Conservation (phyloP, 768 basidiomycete species). For the Auricularia cornea region DNA sequence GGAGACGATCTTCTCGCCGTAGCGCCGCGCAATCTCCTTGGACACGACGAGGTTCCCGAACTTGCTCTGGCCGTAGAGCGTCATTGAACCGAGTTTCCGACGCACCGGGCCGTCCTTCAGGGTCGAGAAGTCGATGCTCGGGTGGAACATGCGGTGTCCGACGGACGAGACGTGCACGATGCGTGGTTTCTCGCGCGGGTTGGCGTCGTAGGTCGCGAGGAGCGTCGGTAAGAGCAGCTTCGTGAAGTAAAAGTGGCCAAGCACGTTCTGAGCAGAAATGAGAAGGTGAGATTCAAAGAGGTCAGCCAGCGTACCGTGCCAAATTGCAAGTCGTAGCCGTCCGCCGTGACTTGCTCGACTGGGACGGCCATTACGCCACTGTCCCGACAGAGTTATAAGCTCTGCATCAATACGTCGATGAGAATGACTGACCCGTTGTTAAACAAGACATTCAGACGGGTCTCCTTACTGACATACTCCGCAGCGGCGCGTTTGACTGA, state of each 20-base stretch:
- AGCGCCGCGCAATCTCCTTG: constrained; percentile 6
- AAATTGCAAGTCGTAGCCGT: constrained; percentile 18
- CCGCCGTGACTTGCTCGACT: constrained; percentile 10
- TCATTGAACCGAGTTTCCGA: constrained; percentile 9
- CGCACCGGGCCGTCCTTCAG: constrained; percentile 33
- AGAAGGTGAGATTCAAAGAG: not conserved
- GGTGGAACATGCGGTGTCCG: constrained; percentile 18
- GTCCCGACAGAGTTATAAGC: not conserved
- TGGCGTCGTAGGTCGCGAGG: constrained; percentile 4
- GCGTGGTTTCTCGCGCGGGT: constrained; percentile 34
- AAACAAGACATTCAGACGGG: constrained; percentile 37
- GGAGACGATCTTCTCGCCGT: constrained; percentile 5
- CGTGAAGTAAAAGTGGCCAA: constrained; percentile 14
- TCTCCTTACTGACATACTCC: constrained; percentile 30
- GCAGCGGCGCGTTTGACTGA: constrained; percentile 22
- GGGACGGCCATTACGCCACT: constrained; percentile 18
- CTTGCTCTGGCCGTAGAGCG: constrained; percentile 26
- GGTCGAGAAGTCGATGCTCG: constrained; percentile 29
- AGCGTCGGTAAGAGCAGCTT: constrained; percentile 11
- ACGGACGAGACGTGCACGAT: constrained; percentile 41
- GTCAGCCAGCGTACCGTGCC: constrained; percentile 33
- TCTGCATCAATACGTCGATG: not conserved
- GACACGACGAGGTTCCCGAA: constrained; percentile 9
- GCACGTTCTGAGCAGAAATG: constrained; percentile 3
- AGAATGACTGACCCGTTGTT: constrained; percentile 38